Conservation (phyloP, 768 basidiomycete genomes). For the Pulveroboletus sp. region DNA sequence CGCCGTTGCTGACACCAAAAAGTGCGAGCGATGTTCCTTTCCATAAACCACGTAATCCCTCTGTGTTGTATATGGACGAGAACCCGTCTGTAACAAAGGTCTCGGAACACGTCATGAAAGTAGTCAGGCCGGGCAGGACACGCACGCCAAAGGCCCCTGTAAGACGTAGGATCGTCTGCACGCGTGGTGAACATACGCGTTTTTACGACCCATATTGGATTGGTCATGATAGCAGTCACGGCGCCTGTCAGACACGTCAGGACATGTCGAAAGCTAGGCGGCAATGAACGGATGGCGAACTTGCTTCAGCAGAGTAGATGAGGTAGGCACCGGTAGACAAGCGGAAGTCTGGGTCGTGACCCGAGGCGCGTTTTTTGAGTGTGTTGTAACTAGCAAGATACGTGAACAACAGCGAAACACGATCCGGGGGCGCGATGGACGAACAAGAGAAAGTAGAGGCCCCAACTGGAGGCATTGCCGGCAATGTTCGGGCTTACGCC, state of each 20-base stretch:
- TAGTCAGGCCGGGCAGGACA: not conserved
- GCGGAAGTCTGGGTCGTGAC: constrained; percentile 57
- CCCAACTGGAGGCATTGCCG: constrained; percentile 96
- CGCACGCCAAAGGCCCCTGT: constrained; percentile 73
- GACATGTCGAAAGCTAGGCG: constrained; percentile 4
- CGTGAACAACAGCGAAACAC: constrained; percentile 2
- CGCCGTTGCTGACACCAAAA: constrained; percentile 91
- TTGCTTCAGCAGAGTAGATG: constrained; percentile 90
- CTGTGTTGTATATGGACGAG: constrained; percentile 58
- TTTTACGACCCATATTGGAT: constrained; percentile 97
- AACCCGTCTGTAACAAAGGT: constrained; percentile 54
- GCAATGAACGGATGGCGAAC: constrained; percentile 51
- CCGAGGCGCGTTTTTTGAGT: constrained; percentile 77
- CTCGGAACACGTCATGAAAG: not conserved
- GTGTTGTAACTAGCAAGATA: constrained; percentile 71
- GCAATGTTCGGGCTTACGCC: constrained; percentile 88
- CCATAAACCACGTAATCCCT: constrained; percentile 79
- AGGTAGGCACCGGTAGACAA: constrained; percentile 79
- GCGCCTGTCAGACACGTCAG: constrained; percentile 56
- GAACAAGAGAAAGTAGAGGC: constrained; percentile 95
- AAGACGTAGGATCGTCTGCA: constrained; percentile 61
- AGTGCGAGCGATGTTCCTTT: constrained; percentile 85
- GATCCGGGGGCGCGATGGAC: constrained; percentile 1
- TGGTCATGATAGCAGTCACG: constrained; percentile 88
- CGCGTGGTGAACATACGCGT: constrained; percentile 92